Base-by-base conservation (phyloP, 2,329 filamentous ascomycete genomes). In the Colletotrichum destructivum region DNA sequence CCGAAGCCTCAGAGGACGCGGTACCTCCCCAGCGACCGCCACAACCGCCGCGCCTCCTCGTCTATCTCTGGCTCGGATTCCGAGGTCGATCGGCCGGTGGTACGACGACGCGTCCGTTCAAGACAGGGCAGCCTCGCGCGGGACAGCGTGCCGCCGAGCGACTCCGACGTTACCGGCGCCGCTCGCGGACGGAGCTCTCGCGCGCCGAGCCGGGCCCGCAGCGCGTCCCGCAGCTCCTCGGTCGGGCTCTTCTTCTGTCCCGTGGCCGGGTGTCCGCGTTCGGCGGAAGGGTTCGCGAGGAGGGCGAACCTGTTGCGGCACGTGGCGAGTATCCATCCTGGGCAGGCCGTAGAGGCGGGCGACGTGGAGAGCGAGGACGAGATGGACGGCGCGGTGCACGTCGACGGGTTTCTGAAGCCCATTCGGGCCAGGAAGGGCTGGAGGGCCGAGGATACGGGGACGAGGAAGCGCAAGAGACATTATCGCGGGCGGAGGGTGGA, bases 391-490 rank as follows among this genome's bases (percentile, higher is more conserved):
- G 91, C 85, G 0, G 89, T 93, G 23, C 92, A 93, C 75, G 86
- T 90, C 1, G 92, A 94, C 78, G 90, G 92, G 0, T 94, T 92
- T 76, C 75, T 94, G 75, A 83, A 84, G 76, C 86, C 88, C 4
- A 85, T 93, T 63, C 81, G 83, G 69, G 79, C 83, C 0, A 81
- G 84, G 8, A 81, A 77, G 54, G 88, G 87, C 0, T 89, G 87
- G 88, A 55, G 70, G 18, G 70, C 67, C 2, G 70, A 72, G 44
- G 70, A 72, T 7, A 46, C 56, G 42, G 61, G 61, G 5, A 26
- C n/a, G 40, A 72, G 70, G 61, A 72, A 72, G 67, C 70, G 70
- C 9, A 72, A 72, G 61, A 66, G 61, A 31, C 67, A 72, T 52
- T 72, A 66, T 40, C 61, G 70, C 2, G 61, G 70, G 64, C 44